Evolutionary conservation across 2,329 filamentous ascomycete species (phyloP).

Genomic region (Ophiostoma fasciatum): DNA sequence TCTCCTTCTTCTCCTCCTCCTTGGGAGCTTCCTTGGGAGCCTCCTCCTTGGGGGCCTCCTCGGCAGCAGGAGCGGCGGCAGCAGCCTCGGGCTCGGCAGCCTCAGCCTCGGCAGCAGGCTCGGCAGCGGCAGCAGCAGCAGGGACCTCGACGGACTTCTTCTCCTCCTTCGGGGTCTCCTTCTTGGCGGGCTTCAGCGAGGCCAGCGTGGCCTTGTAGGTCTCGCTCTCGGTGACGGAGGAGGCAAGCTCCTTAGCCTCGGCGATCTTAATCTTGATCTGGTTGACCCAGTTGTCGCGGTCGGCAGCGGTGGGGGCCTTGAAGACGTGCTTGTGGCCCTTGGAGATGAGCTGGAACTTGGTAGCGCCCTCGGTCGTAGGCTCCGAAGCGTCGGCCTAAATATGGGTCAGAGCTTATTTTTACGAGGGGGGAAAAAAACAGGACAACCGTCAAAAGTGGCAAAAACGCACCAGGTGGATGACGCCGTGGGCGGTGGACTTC

Average conservation of each 20-base stretch:
- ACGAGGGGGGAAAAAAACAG: neutral
- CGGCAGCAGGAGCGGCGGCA: slow-evolving; percentile 13
- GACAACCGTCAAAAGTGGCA: neutral
- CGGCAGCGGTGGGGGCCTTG: slow-evolving; percentile 58
- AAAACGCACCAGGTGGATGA: slow-evolving; percentile 65
- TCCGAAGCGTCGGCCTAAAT: slow-evolving; percentile 46
- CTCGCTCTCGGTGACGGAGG: slow-evolving; percentile 61
- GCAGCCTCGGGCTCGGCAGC: neutral
- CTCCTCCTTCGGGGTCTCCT: slow-evolving; percentile 33
- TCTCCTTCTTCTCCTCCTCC: slow-evolving; percentile 38
- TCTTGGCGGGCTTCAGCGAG: slow-evolving; percentile 41
- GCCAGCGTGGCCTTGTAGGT: slow-evolving; percentile 78
- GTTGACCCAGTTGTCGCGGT: slow-evolving; percentile 86
- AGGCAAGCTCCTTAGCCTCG: slow-evolving; percentile 70
- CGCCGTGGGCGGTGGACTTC: slow-evolving; percentile 65
- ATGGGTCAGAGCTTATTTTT: neutral
- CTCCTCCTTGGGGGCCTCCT: slow-evolving; percentile 18
- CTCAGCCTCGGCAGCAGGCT: slow-evolving; percentile 2
- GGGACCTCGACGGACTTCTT: slow-evolving; percentile 27
- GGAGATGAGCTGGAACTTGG: slow-evolving; percentile 76
- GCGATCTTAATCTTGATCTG: slow-evolving; percentile 69
- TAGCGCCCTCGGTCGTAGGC: slow-evolving; percentile 57
- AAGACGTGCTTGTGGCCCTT: slow-evolving; percentile 87
- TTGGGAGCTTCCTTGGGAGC: slow-evolving; percentile 19
- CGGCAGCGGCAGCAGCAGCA: slow-evolving; percentile 5